phyloP scores from a whole-genome alignment of 805 yeast genomes.

The Candida manassasensis region DNA sequence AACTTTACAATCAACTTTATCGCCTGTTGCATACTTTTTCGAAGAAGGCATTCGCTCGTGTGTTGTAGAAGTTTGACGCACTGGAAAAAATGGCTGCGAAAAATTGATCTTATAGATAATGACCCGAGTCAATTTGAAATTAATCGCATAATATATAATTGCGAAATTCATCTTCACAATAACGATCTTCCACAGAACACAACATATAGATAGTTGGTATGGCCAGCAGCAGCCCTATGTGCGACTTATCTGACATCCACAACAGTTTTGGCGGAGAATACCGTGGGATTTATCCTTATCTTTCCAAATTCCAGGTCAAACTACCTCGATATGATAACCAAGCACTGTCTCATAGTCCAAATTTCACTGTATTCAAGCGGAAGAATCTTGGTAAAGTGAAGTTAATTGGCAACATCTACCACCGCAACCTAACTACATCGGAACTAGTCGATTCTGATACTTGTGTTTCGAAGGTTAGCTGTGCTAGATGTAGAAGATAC shows the following conservation, averaged over 20 bases:
- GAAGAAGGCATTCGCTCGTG: too few species aligned
- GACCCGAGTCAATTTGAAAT: neutral
- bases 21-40: too few species aligned
- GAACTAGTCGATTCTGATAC: conserved; percentile 17
- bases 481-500: conserved; percentile 27
- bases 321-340: neutral
- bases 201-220: too few species aligned
- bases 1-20: too few species aligned
- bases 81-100: conserved; percentile 4
- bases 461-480: conserved; percentile 22
- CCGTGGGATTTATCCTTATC: neutral
- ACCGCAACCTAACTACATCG: conserved; percentile 14
- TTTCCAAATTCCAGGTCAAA: neutral
- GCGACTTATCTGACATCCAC: neutral
- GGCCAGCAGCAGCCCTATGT: neutral
- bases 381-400: conserved; percentile 14
- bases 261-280: neutral
- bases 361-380: conserved; percentile 25
- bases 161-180: neutral
- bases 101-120: conserved; percentile 5
- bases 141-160: neutral
- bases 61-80: too few species aligned
- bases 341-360: neutral
- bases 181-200: neutral
- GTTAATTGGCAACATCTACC: conserved; percentile 17